phyloP scores from a whole-genome alignment of 1,284 basidiomycete species.

The Trichosporon inkin region DNA sequence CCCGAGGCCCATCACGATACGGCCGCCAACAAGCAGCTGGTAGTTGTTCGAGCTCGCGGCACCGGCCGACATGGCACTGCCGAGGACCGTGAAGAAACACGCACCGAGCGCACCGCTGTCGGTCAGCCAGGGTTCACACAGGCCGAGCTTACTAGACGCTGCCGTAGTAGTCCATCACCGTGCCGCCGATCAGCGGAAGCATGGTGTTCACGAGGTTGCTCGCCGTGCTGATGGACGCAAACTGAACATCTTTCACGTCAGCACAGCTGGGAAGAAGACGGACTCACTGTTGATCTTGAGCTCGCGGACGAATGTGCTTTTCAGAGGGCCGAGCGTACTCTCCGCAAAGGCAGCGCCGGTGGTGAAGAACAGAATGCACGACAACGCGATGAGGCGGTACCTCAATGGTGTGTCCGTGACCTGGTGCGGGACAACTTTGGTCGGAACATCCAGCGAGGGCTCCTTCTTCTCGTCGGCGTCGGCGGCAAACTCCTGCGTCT shows the following conservation, averaged over 20 bases:
- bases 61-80: conserved; percentile 29
- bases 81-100: conserved; percentile 31
- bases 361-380: conserved; percentile 38
- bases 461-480: not conserved
- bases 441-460: not conserved
- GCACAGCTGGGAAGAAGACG: not conserved
- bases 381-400: conserved; percentile 26
- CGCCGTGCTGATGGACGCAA: conserved; percentile 48
- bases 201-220: conserved; percentile 49
- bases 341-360: conserved; percentile 38
- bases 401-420: conserved; percentile 15
- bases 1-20: conserved; percentile 40
- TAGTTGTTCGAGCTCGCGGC: conserved; percentile 29
- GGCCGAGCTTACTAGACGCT: conserved; percentile 24
- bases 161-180: conserved; percentile 52
- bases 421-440: not conserved
- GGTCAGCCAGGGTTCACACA: conserved; percentile 27
- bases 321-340: conserved; percentile 41
- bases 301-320: conserved; percentile 43
- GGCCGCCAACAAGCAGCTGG: conserved; percentile 33
- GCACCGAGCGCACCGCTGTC: conserved; percentile 11
- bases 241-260: conserved; percentile 40
- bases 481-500: not conserved
- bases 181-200: conserved; percentile 51
- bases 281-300: conserved; percentile 39